Conservation (phyloP, 2,329 filamentous ascomycete species). For the Blastomyces gilchristii region DNA sequence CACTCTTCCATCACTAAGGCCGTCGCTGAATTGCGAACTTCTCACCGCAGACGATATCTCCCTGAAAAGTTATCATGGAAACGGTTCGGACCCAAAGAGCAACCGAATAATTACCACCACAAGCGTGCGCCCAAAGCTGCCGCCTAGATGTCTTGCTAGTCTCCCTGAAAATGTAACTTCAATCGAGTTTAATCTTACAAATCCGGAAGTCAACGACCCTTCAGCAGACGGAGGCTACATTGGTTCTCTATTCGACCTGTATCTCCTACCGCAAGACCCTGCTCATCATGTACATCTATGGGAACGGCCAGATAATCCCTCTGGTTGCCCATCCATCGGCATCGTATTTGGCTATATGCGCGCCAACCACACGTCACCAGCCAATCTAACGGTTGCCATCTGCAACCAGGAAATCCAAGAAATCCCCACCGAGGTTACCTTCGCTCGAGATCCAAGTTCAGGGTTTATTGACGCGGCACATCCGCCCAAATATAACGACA, state of each 20-base stretch:
- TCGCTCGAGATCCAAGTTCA: neutral
- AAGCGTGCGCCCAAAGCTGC: neutral
- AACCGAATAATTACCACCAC: neutral
- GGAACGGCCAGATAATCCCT: neutral
- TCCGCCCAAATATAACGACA: neutral
- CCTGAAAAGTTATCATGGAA: neutral
- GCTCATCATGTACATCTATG: neutral
- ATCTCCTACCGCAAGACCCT: neutral
- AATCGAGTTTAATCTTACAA: neutral
- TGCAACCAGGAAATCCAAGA: slow-evolving; percentile 1
- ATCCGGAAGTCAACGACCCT: neutral
- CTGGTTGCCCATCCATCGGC: neutral
- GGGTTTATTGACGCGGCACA: neutral
- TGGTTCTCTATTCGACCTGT: neutral
- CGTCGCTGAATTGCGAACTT: neutral
- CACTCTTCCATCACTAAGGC: neutral
- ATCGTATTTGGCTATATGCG: slow-evolving; percentile 1
- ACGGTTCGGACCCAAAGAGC: no score
- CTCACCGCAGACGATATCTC: neutral
- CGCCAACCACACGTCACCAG: neutral
- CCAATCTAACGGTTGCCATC: neutral
- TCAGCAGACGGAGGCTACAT: neutral
- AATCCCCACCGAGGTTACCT: neutral
- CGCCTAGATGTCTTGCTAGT: neutral
- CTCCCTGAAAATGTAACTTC: neutral